Conservation (phyloP, 2,329 filamentous ascomycete genomes). For the Xylaria sp. region DNA sequence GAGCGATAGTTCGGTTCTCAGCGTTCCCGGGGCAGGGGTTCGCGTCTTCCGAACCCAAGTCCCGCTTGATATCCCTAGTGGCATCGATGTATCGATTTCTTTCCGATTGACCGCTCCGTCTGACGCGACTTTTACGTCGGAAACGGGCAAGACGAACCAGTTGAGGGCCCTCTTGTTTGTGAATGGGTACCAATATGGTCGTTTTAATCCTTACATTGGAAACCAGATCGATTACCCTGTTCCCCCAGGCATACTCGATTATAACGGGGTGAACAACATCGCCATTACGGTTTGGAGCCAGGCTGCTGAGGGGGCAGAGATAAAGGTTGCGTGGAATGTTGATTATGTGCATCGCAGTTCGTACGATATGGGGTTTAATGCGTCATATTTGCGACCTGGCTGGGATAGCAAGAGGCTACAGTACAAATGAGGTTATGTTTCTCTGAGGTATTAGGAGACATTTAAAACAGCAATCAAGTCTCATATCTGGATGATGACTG, state of each 20-base stretch:
- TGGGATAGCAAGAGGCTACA: slow-evolving; percentile 58
- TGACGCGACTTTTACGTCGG: slow-evolving; percentile 17
- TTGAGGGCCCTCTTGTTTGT: slow-evolving; percentile 67
- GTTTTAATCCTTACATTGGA: slow-evolving; percentile 69
- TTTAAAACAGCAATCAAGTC: no score
- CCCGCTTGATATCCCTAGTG: slow-evolving; percentile 61
- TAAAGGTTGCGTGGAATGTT: slow-evolving; percentile 63
- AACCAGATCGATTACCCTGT: slow-evolving; percentile 71
- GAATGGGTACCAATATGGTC: slow-evolving; percentile 74
- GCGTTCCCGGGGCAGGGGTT: slow-evolving; percentile 63
- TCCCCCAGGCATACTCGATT: slow-evolving; percentile 68
- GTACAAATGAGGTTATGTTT: slow-evolving; percentile 49
- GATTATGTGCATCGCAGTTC: slow-evolving; percentile 65
- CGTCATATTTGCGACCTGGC: slow-evolving; percentile 60
- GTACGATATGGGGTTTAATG: slow-evolving; percentile 62
- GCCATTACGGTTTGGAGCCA: slow-evolving; percentile 70
- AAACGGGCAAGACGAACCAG: slow-evolving; percentile 49
- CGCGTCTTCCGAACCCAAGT: slow-evolving; percentile 66
- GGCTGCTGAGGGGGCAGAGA: slow-evolving; percentile 60
- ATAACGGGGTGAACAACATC: slow-evolving; percentile 68
- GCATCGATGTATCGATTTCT: slow-evolving; percentile 66
- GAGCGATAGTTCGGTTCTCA: slow-evolving; percentile 48
- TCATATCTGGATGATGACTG: no score
- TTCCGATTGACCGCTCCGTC: slow-evolving; percentile 62
- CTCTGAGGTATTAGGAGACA: no score